Evolutionary conservation across 1,284 basidiomycete species (phyloP).

Genomic region (Cerioporus squamosus): DNA sequence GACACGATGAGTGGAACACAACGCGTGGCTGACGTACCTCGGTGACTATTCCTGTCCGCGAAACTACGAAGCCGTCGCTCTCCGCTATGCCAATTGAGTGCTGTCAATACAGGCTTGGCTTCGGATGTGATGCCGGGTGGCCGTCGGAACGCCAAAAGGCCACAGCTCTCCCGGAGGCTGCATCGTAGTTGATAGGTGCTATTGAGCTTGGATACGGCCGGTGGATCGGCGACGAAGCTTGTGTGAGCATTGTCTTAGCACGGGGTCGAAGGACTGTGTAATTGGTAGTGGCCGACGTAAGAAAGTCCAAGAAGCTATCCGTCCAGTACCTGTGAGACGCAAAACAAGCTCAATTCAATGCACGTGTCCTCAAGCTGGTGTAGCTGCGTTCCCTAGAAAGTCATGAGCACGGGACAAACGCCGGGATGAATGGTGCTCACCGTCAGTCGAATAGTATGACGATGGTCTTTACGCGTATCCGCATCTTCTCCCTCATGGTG

Average conservation of each 20-base stretch:
- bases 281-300: not conserved
- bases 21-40: slow-evolving; percentile 3
- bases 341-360: slow-evolving; percentile 3
- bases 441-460: no score
- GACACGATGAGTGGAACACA: not conserved
- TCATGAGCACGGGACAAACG: not conserved
- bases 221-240: not conserved
- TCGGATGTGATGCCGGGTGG: not conserved
- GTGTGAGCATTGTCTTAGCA: not conserved
- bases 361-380: not conserved
- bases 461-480: not conserved
- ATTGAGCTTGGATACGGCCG: not conserved
- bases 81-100: no score
- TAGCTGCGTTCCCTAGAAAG: not conserved
- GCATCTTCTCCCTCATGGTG: no score
- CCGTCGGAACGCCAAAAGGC: slow-evolving; percentile 9
- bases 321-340: not conserved
- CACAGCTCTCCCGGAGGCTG: not conserved
- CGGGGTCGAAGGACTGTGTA: not conserved
- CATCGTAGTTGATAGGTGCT: not conserved
- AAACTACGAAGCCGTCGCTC: not conserved
- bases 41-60: slow-evolving; percentile 2
- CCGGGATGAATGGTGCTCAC: not conserved
- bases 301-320: not conserved
- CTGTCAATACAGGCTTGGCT: not conserved